Percentiles rank a stretch among this genome's conserved stretches.
Evolutionary conservation across 148 eudicot genomes (phyloP).

Genomic region (Drosera capensis): DNA sequence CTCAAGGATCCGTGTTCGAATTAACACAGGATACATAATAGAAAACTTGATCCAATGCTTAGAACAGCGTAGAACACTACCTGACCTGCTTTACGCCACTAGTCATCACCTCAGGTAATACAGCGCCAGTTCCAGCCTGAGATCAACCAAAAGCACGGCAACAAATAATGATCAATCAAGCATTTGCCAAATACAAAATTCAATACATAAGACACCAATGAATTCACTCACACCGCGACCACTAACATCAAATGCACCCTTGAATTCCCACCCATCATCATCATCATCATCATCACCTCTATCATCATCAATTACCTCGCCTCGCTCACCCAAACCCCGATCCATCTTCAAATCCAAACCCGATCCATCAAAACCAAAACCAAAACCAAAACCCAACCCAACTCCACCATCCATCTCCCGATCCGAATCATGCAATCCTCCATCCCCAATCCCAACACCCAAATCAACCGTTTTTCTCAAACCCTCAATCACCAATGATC

Average conservation of each 20-base stretch:
- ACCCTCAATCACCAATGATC: no score
- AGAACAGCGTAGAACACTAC: no score
- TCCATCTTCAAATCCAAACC: slow-evolving; percentile 3
- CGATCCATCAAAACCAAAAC: not conserved
- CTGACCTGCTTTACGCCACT: no score
- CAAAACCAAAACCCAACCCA: slow-evolving; percentile 9
- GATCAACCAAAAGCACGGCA: no score
- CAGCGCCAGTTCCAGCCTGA: no score
- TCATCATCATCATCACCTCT: no score
- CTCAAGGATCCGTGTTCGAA: no score
- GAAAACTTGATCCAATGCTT: no score
- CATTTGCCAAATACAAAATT: not conserved
- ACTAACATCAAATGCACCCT: slow-evolving; percentile 29
- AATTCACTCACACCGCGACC: slow-evolving; percentile 13
- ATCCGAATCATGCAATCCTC: slow-evolving; percentile 10
- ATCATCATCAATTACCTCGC: slow-evolving; percentile 18
- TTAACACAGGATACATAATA: no score
- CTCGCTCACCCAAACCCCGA: slow-evolving; percentile 3
- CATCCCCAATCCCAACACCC: slow-evolving; percentile 8
- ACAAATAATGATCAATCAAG: not conserved
- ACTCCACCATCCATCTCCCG: slow-evolving; percentile 14
- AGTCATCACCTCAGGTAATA: no score
- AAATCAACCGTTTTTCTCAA: slow-evolving; percentile 5
- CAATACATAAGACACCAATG: not conserved
- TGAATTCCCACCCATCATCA: slow-evolving; percentile 71